Conservation (phyloP, 2,329 filamentous ascomycete species). For the Penicillium sp. region DNA sequence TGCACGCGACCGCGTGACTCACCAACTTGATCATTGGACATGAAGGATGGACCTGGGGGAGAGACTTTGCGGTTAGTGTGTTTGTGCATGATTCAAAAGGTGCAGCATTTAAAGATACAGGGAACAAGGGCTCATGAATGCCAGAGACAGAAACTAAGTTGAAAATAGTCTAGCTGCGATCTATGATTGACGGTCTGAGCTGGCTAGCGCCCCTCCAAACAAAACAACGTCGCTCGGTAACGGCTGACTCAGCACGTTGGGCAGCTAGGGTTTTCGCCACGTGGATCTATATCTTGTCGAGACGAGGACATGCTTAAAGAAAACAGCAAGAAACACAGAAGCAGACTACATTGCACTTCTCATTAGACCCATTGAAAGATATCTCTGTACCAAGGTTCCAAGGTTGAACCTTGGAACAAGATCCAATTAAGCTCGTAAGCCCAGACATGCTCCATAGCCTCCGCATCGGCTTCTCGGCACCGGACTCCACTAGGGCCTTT, state of each 20-base stretch:
- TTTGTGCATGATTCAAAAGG: conserved; percentile 40
- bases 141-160: conserved; percentile 4
- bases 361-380: no score
- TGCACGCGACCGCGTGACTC: conserved; percentile 22
- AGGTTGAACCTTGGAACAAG: no score
- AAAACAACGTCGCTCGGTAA: conserved; percentile 29
- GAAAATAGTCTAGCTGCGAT: conserved; percentile 13
- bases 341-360: no score
- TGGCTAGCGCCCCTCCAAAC: conserved; percentile 22
- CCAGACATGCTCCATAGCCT: background rate
- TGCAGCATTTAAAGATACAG: conserved; percentile 1
- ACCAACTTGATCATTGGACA: conserved; percentile 52
- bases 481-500: conserved; percentile 10
- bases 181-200: conserved; percentile 12
- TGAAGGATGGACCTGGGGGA: conserved; percentile 49
- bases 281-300: background rate
- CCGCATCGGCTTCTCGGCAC: conserved; percentile 25
- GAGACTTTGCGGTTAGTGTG: conserved; percentile 47
- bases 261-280: conserved; percentile 19
- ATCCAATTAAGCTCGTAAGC: background rate
- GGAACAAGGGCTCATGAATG: background rate
- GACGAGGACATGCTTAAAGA: background rate
- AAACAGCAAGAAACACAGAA: no score
- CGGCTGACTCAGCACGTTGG: conserved; percentile 16
- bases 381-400: no score